Percentiles rank a stretch among this genome's conserved stretches.
Conservation (phyloP, 2,329 filamentous ascomycete species). For the Colletotrichum sp. region DNA sequence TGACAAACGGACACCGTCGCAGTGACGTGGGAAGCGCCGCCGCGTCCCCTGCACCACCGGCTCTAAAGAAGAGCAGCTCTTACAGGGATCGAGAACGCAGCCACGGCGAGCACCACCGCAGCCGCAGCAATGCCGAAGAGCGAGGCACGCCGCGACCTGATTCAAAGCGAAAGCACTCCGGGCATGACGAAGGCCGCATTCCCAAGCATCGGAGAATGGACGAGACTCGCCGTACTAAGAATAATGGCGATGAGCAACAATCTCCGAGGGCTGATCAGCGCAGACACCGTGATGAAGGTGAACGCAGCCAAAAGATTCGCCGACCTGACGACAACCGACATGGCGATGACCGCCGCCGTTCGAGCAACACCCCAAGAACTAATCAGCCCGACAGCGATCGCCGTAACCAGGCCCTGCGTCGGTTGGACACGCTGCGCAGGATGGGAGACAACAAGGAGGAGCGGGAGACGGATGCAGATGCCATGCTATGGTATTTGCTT, state of each 20-base stretch:
- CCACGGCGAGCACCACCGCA: slow-evolving; percentile 53
- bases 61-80: slow-evolving; percentile 50
- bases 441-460: slow-evolving; percentile 57
- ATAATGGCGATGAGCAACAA: slow-evolving; percentile 41
- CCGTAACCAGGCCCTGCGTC: slow-evolving; percentile 43
- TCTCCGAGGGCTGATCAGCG: slow-evolving; percentile 31
- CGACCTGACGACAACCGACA: slow-evolving; percentile 38
- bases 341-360: slow-evolving; percentile 33
- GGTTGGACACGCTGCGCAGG: slow-evolving; percentile 46
- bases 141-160: slow-evolving; percentile 57
- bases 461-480: slow-evolving; percentile 48
- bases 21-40: slow-evolving; percentile 65
- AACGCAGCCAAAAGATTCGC: slow-evolving; percentile 34
- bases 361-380: slow-evolving; percentile 14
- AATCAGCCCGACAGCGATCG: slow-evolving; percentile 32
- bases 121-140: slow-evolving; percentile 56
- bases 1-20: slow-evolving; percentile 64
- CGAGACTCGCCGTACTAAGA: slow-evolving; percentile 41
- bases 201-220: slow-evolving; percentile 48
- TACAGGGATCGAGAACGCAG: slow-evolving; percentile 52
- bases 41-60: slow-evolving; percentile 71
- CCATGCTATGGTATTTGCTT: slow-evolving; percentile 54
- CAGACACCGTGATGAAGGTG: slow-evolving; percentile 30
- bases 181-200: slow-evolving; percentile 46
- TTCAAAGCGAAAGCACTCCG: slow-evolving; percentile 65